Conservation (phyloP, 352 stramenopile genomes). For the Plasmopara halstedii region DNA sequence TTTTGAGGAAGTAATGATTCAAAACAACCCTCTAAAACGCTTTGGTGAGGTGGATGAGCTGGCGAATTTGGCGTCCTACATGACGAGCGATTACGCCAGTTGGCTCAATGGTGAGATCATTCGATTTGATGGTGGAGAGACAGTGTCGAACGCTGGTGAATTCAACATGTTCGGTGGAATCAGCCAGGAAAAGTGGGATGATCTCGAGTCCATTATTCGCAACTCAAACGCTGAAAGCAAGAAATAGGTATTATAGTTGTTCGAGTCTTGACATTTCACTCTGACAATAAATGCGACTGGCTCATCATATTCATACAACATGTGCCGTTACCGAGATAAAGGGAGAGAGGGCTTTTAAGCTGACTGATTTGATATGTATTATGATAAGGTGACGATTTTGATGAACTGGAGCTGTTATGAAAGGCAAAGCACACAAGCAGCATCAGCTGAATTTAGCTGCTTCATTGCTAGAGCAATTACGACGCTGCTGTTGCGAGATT, state of each 20-base stretch:
- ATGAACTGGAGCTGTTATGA: too few species aligned
- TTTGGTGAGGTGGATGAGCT: slow-evolving; percentile 75
- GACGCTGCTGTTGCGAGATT: slow-evolving; percentile 34
- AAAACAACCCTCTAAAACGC: slow-evolving; percentile 65
- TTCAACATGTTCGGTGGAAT: slow-evolving; percentile 74
- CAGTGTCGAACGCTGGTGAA: slow-evolving; percentile 59
- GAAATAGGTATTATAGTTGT: slow-evolving; percentile 9
- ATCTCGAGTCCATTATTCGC: slow-evolving; percentile 55
- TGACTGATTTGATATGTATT: too few species aligned
- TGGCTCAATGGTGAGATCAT: slow-evolving; percentile 82
- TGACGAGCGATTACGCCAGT: slow-evolving; percentile 74
- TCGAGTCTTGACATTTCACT: too few species aligned
- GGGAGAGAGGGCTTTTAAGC: too few species aligned
- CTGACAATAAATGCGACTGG: too few species aligned
- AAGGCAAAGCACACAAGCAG: too few species aligned
- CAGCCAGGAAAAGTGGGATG: slow-evolving; percentile 63
- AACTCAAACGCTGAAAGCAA: slow-evolving; percentile 58
- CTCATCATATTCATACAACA: too few species aligned
- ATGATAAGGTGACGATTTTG: too few species aligned
- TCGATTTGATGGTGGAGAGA: slow-evolving; percentile 75
- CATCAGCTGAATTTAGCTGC: not conserved
- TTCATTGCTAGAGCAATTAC: too few species aligned
- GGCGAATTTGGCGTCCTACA: slow-evolving; percentile 67
- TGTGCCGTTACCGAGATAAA: too few species aligned
- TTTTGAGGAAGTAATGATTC: slow-evolving; percentile 56